Evolutionary conservation across 768 basidiomycete genomes (phyloP), one percentile per base, ranked within the genome.

Genomic region (Naganishia vishniacii): DNA sequence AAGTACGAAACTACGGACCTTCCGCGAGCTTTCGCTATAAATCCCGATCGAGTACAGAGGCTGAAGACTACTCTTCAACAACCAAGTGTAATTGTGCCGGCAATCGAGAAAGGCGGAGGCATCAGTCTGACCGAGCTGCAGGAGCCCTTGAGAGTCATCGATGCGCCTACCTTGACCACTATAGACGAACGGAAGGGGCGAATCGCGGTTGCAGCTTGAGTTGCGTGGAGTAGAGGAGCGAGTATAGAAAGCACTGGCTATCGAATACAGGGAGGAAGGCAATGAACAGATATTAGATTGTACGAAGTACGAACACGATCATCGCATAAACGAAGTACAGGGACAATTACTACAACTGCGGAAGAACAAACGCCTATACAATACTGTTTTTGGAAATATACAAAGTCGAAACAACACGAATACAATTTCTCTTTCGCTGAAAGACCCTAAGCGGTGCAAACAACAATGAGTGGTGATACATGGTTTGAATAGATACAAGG

Each of bases 21-120:
- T 53, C 73, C 73, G 3, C 40, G 42, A 5, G 65, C 69, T 20
- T 71, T 71, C 65, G 41, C 51, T 13, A 63, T 69, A 26, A 70
- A 68, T 2, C 61, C 62, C 8, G 69, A 70, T 44, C 66, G 72
- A 12, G 18, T 73, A 9, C 42, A 42, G 7, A 62, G 34, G 41
- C 51, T 71, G 31, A 60, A 60, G 53, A 25, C 11, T 16, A 56
- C 40, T n/a, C 5, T 26, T 25, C n/a, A 34, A 23, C 53, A 41
- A 31, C 34, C 34, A 15, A 12, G 20, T 25, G 9, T 18, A 1
- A n/a, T 16, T 40, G 4, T 34, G 8, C 37, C 53, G 2, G 9
- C 2, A 37, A 20, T 56, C 31, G 53, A 41, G 53, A 56, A 40
- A 32, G 13, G 15, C 32, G 28, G 8, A 51, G 49, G 32, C 2